Base-by-base conservation (phyloP, 805 yeast species). In the Myxozyma monticola region DNA sequence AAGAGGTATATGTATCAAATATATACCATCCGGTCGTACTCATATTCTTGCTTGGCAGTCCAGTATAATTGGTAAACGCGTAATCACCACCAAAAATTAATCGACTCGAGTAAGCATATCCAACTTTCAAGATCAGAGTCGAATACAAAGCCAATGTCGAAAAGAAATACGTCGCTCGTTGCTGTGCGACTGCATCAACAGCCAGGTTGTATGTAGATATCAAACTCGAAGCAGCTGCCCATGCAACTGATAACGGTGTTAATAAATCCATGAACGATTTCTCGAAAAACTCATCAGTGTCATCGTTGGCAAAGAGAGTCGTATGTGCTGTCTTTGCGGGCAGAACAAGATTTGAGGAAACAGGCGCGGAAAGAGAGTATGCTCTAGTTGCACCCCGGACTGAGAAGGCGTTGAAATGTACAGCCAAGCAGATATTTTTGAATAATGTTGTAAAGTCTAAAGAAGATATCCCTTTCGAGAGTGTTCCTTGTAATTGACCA, bases 1-100 rank as follows among this genome's bases (percentile, higher is more conserved):
- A 45, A 1, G 49, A 18, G 18, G 22, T 21, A 26, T 45, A 45
- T 12, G 49, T 37, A 24, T 45, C 49, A 26, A 45, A 45, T 2
- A 45, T 33, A 26, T 22, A 45, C 49, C 49, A 45, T 5, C 35
- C 33, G 10, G 42, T 45, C 2, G 36, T 30, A 4, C 31, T n/a
- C 12, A 45, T 25, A 15, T 45, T 45, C 17, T 39, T 45, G 25
- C 28, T 9, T 22, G 45, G 49, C 2, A 17, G 20, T 9, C 35
- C 36, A 8, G 31, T 21, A 25, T 45, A 39, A 9, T 39, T 39
- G 12, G 42, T n/a, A 5, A 38, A 33, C 2, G 10, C 4, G 15
- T 26, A 45, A 7, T 6, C 25, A 10, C n/a, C 44, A 2, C 49
- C 49, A 31, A 45, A 45, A 14, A 45, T 28, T 2, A 39, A n/a